Base-by-base conservation (phyloP, 1,284 basidiomycete genomes). In the Ceratobasidium sp. region DNA sequence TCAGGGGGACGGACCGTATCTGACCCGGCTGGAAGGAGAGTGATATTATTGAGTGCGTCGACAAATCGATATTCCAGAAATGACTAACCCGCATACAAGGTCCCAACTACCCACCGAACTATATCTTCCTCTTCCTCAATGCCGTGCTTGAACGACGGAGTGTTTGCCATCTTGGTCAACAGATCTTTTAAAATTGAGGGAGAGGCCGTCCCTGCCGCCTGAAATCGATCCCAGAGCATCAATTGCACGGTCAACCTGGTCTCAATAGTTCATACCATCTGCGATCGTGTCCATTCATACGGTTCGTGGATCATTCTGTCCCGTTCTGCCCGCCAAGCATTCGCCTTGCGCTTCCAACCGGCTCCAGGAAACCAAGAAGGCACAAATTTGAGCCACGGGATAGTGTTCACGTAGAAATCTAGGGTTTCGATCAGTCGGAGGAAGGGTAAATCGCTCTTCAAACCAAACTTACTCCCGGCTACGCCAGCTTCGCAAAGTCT, bases 321-420 rank as follows among this genome's bases (percentile, higher is more conserved):
- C 25, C 25, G 25, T 29, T 29, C 25, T 29, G 25, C 25, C 25
- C 25, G 25, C 25, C 25, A 29, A 29, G 25, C 25, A 22, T 51
- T 57, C 15, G 62, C 70, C 34, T 52, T 57, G 8, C 62, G 76
- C 29, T 61, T 56, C 70, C 64, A 75, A 22, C n/a, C 29, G 2
- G 70, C 49, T 15, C 76, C 64, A 9, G 76, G 76, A n/a, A 71
- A 22, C 76, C 76, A 77, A 17, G 61, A 49, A 1, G 71, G 76
- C 9, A 77, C 37, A 46, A 75, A 52, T 7, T 62, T 32, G 3
- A 77, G 29, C 59, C 70, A 64, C 4, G 49, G 57, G 4, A 64
- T 25, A 9, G 25, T 29, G 25, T 29, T 29, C 25, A 29, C 25
- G 25, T 29, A 29, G 25, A 29, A 29, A 29, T 29, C 25, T 29